These are phyloP conservation scores for Solanum hybrid DNA, from an alignment of 305 asterid genomes.

Conservation along the genomic window DNA sequence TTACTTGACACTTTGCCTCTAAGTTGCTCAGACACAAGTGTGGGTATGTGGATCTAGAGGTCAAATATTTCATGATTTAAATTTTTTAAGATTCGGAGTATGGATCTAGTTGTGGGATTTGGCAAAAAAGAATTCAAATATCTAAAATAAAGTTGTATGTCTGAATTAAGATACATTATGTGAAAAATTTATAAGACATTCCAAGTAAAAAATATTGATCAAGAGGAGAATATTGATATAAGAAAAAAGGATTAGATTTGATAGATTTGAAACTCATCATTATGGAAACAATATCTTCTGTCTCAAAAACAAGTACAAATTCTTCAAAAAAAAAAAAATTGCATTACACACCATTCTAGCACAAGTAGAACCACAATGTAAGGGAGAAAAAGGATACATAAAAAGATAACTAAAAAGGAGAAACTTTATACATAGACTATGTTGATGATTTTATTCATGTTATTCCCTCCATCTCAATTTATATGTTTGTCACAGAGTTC, in stretches of 20 bases:
- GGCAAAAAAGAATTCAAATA: background rate
- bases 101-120: background rate
- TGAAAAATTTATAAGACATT: background rate
- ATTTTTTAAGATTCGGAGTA: background rate
- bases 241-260: background rate
- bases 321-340: background rate
- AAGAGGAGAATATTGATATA: background rate
- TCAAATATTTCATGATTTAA: background rate
- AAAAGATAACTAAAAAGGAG: background rate
- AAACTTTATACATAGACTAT: background rate
- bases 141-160: background rate
- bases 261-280: background rate
- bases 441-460: background rate
- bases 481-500: background rate
- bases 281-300: background rate
- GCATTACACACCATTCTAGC: background rate
- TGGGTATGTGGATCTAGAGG: background rate
- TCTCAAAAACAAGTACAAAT: background rate
- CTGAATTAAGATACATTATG: background rate
- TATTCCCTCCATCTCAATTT: background rate
- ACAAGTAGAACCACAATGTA: background rate
- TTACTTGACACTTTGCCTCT: background rate
- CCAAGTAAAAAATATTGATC: background rate
- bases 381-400: background rate
- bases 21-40: background rate